Evolutionary conservation across 2,329 filamentous ascomycete genomes (phyloP), one percentile per base, ranked within the genome.

Genomic region (Tympanopsis confertula): DNA sequence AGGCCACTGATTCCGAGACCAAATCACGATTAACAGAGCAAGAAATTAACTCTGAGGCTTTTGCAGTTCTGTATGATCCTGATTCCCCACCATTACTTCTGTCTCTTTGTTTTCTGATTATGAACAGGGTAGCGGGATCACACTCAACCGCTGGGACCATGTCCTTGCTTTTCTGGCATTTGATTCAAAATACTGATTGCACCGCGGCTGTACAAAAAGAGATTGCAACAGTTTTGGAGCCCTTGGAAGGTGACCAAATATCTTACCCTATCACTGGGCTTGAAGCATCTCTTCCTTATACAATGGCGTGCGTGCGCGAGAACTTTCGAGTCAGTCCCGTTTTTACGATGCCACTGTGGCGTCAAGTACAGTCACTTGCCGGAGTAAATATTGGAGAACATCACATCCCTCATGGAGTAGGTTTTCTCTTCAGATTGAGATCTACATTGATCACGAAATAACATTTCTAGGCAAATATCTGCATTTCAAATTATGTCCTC

Each of bases 281-380:
- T n/a, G 22, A 26, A n/a, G 22, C 22, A 10, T 26, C 22, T 7
- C 35, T 44, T 14, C 17, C 10, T 4, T 40, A 39, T 15, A 36
- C 40, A 7, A 44, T 44, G 42, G 40, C 40, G 17, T 44, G 42
- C 17, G 38, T 42, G 13, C 38, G 22, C 29, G 42, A 44, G 29
- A 44, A 44, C 13, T 42, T 44, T 19, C 35, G 40, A 4, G 15
- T 44, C 4, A 43, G 39, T 12, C 42, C 3, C 22, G 22, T 26
- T 10, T 26, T 26, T n/a, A 26, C 22, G n/a, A 26, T 26, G 22
- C 22, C 22, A 26, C 24, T 45, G 13, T 39, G 39, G 40, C 36
- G 44, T 13, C 22, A 33, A 20, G 44, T 45, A 2, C 20, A 37
- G 2, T 26, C 32, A 24, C 36, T 30, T 4, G 35, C 17, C 4